Evolutionary conservation across 2,329 filamentous ascomycete genomes (phyloP).

Genomic region (Colletotrichum sp.): DNA sequence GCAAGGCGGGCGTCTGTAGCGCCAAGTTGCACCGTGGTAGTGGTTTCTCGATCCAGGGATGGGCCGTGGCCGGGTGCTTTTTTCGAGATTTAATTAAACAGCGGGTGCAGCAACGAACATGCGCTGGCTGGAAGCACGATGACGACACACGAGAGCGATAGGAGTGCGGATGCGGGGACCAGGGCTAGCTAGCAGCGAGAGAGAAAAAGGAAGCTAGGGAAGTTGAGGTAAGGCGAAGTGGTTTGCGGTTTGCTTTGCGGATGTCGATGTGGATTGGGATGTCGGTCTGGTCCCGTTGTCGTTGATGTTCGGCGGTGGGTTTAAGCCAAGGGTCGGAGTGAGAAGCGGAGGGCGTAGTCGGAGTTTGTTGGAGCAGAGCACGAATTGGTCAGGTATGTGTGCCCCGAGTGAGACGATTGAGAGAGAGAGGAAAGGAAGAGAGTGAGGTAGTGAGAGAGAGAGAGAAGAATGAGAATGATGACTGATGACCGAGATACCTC

Average conservation of each 20-base stretch:
- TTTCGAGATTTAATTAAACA: conserved; percentile 4
- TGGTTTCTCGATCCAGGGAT: conserved; percentile 3
- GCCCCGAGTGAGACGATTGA: background rate
- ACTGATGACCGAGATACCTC: background rate
- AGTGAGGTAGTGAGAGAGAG: background rate
- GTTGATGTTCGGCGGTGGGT: background rate
- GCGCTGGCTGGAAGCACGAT: conserved; percentile 17
- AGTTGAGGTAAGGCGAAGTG: background rate
- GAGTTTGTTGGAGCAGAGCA: background rate
- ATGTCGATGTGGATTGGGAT: background rate
- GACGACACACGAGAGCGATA: conserved; percentile 13
- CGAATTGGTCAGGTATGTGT: background rate
- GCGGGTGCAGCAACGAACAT: background rate
- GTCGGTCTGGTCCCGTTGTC: background rate
- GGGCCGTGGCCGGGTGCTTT: background rate
- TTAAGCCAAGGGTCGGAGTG: background rate
- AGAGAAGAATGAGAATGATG: background rate
- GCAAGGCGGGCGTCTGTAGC: background rate
- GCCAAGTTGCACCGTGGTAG: background rate
- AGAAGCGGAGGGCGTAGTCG: background rate
- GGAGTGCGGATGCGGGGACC: conserved; percentile 7
- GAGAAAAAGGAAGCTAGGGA: background rate
- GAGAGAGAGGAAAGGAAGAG: background rate
- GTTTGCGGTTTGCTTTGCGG: background rate
- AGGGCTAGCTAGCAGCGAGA: background rate